Base-by-base conservation (phyloP, 495 filamentous ascomycete species). In the Rostrohypoxylon terebratum region DNA sequence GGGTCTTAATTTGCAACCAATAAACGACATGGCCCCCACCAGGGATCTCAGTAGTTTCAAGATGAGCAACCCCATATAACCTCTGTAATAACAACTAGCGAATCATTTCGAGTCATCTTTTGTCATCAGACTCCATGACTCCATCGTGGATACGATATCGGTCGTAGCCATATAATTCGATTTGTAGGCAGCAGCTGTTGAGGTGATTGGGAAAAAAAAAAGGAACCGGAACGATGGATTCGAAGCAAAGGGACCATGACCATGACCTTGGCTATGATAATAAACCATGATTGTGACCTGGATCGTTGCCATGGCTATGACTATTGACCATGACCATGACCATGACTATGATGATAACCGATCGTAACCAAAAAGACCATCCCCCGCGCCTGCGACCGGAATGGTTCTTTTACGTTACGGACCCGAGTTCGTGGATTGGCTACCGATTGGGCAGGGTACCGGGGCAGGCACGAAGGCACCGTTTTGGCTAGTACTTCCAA, bases 341-440 rank as follows among this genome's bases (percentile, higher is more conserved):
- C 7, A 38, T 38, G 13, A 38, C 36, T 9, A 38, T 38, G 13
- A 38, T 28, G 4, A 45, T 20, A 20, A 45, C 42, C 42, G 42
- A 45, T 45, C 16, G 42, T 45, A 13, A 20, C 40, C 44, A 21
- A 50, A 50, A 50, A 50, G 47, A 31, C 23, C 48, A 23, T 42
- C 21, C 23, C 47, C 23, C 47, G 18, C 47, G 18, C 18, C 13
- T 25, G 23, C 21, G 16, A n/a, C 14, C 28, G 51, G 51, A 36
- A 55, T 34, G 51, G 28, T 18, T 18, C 16, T 55, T 34, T 31
- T 8, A 55, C n/a, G 25, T 55, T 55, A 55, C 59, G 51, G 63
- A 58, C 69, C 66, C 71, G 62, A 63, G 25, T 51, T 74, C 66
- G 71, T 74, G 63, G 66, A 70, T 74, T 74, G 58, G 58, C 51